phyloP scores from a whole-genome alignment of 352 stramenopile species.

The Nothophytophthora sp. region DNA sequence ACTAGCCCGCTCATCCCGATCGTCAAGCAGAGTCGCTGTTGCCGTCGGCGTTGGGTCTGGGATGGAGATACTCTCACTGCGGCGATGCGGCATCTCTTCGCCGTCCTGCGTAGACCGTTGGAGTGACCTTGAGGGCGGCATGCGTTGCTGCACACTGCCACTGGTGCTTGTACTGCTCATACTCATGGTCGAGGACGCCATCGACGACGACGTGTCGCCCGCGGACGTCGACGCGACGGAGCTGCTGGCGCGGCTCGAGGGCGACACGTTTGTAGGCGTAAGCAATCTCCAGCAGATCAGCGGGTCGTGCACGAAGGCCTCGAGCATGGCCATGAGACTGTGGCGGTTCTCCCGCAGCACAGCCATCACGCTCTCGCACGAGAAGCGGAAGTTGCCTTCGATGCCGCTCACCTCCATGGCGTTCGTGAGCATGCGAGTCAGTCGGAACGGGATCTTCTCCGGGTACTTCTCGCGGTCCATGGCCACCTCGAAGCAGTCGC shows the following conservation, averaged over 20 bases:
- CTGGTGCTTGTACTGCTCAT: too few relatives aligned
- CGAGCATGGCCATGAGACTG: constrained; percentile 99
- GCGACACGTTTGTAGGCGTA: constrained; percentile 80
- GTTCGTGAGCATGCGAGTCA: constrained; percentile 98
- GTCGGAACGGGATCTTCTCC: constrained; percentile 99
- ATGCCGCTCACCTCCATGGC: constrained; percentile 99
- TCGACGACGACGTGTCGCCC: constrained; percentile 56
- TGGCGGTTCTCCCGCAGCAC: constrained; percentile 99
- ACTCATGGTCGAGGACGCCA: too few relatives aligned
- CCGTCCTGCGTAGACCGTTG: too few relatives aligned
- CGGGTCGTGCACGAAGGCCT: constrained; percentile 99
- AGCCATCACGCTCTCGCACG: constrained; percentile 98
- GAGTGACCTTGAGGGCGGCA: too few relatives aligned
- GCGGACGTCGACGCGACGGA: too few relatives aligned
- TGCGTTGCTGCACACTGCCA: too few relatives aligned
- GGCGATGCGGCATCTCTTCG: too few relatives aligned
- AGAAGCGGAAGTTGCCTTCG: constrained; percentile 99
- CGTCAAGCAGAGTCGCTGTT: too few relatives aligned
- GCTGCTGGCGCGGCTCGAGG: too few relatives aligned
- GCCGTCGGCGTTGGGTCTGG: too few relatives aligned
- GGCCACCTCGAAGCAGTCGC: constrained; percentile 99
- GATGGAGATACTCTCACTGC: too few relatives aligned
- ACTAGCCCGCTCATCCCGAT: too few relatives aligned
- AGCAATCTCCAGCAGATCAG: constrained; percentile 99
- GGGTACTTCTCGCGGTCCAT: constrained; percentile 99